phyloP scores from a whole-genome alignment of 352 stramenopile genomes.

The Globisporangium takayamanum region DNA sequence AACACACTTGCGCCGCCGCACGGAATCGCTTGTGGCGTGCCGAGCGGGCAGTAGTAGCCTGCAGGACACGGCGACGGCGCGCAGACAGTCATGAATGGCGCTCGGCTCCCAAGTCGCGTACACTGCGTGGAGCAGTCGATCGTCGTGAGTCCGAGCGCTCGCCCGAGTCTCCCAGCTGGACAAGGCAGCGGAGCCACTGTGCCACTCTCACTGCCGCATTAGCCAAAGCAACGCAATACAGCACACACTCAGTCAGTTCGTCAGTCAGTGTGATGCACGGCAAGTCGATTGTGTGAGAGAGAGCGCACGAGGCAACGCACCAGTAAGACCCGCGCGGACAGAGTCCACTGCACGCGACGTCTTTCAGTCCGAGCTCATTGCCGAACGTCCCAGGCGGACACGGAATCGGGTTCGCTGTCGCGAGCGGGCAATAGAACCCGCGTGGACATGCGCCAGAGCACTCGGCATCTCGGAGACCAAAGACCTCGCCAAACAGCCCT shows the following conservation, averaged over 20 bases:
- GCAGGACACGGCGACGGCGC: constrained; percentile 38
- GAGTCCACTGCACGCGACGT: constrained; percentile 31
- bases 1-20: constrained; percentile 38
- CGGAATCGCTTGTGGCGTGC: constrained; percentile 15
- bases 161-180: constrained; percentile 38
- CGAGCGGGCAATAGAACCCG: constrained; percentile 51
- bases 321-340: constrained; percentile 57
- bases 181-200: constrained; percentile 37
- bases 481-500: constrained; percentile 39
- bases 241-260: not conserved
- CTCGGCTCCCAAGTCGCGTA: constrained; percentile 11
- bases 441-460: constrained; percentile 42
- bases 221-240: not conserved
- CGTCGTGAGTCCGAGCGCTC: constrained; percentile 28
- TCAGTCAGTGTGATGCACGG: not conserved
- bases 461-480: constrained; percentile 17
- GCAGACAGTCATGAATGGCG: constrained; percentile 20
- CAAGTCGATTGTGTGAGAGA: no score
- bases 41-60: constrained; percentile 56
- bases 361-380: constrained; percentile 20
- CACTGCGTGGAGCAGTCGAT: constrained; percentile 42
- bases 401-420: constrained; percentile 31
- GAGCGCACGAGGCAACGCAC: constrained; percentile 24
- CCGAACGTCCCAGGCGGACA: constrained; percentile 53
- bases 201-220: constrained; percentile 18